phyloP scores from a whole-genome alignment of 2,329 filamentous ascomycete genomes.

The Nigrospora oryzae region DNA sequence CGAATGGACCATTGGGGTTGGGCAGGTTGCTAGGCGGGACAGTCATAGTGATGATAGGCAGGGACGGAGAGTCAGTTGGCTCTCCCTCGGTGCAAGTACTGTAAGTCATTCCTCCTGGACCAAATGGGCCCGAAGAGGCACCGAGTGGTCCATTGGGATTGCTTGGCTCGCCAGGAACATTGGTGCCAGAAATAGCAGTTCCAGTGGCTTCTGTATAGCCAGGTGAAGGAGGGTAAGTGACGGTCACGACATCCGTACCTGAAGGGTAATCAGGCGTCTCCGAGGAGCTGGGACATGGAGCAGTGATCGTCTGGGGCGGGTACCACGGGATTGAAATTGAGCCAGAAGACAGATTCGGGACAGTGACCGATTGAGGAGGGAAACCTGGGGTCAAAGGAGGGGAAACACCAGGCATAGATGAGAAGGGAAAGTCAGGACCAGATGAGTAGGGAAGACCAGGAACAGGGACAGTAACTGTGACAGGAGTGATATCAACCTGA shows the following conservation, averaged over 20 bases:
- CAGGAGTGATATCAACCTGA: constrained; percentile 20
- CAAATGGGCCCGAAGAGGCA: constrained; percentile 2
- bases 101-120: background rate
- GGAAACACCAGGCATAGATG: constrained; percentile 3
- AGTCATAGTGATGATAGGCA: background rate
- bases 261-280: background rate
- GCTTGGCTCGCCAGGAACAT: background rate
- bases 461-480: constrained; percentile 20
- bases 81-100: background rate
- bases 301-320: constrained; percentile 3
- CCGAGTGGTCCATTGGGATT: constrained; percentile 3
- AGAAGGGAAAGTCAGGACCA: constrained; percentile 9
- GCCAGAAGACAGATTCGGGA: constrained; percentile 8
- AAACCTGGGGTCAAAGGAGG: constrained; percentile 8
- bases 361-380: constrained; percentile 9
- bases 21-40: background rate
- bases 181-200: constrained; percentile 2
- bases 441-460: constrained; percentile 12
- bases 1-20: background rate
- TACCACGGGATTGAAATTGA: constrained; percentile 8
- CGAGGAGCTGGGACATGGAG: constrained; percentile 2
- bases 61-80: background rate
- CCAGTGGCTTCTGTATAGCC: constrained; percentile 1
- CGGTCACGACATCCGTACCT: constrained; percentile 3
- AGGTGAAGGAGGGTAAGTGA: constrained; percentile 3